A percentile compares a stretch with the other conserved stretches of the same genome.
Evolutionary conservation across 2,329 filamentous ascomycete species (phyloP).

Genomic region (Neonectria punicea): DNA sequence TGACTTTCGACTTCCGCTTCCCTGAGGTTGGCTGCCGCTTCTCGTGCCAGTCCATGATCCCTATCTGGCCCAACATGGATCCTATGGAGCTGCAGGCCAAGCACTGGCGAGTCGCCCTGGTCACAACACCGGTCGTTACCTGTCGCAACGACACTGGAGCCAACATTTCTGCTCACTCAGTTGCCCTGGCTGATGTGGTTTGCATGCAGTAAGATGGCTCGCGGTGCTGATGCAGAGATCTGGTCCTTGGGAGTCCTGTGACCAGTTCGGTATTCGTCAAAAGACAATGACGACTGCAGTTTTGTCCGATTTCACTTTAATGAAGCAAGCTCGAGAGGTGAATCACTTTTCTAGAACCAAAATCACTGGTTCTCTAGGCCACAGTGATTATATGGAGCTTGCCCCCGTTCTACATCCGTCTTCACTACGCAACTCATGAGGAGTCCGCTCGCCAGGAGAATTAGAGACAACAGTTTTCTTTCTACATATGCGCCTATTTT

Average conservation of each 20-base stretch:
- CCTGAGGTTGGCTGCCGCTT: conserved; percentile 62
- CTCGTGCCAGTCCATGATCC: conserved; percentile 59
- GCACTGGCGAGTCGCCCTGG: conserved; percentile 64
- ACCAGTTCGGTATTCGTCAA: not conserved
- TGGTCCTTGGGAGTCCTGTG: no score
- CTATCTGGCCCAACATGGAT: conserved; percentile 55
- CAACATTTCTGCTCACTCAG: conserved; percentile 56
- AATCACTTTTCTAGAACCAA: not conserved
- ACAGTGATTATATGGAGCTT: not conserved
- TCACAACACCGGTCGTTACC: conserved; percentile 65
- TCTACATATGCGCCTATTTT: not conserved
- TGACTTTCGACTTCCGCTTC: conserved; percentile 61
- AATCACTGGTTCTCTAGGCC: not conserved
- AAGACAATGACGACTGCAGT: no score
- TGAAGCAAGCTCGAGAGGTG: not conserved
- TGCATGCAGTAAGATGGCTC: conserved; percentile 54
- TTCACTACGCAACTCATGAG: not conserved
- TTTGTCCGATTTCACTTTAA: not conserved
- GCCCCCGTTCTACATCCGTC: no score
- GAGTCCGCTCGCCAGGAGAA: not conserved
- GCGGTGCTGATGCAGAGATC: not conserved
- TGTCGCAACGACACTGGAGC: conserved; percentile 62
- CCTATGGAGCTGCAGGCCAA: conserved; percentile 58
- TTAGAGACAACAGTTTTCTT: not conserved
- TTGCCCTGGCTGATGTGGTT: conserved; percentile 59